Base-by-base conservation (phyloP, 1,284 basidiomycete species). In the Neolentinus lepideus region DNA sequence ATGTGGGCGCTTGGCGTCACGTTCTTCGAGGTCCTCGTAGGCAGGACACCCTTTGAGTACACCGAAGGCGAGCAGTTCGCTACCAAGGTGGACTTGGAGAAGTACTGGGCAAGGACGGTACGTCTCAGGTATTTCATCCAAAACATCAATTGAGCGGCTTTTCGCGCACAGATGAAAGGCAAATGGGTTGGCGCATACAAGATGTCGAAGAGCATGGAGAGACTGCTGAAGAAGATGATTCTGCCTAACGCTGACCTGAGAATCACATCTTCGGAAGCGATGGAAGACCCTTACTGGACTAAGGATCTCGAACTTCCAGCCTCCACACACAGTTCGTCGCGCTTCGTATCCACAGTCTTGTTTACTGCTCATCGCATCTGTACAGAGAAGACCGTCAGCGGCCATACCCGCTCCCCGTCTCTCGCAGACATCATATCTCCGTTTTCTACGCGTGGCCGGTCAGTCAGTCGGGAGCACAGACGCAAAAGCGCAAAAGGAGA, bases 1-100 rank as follows among this genome's bases (percentile, higher is more conserved):
- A 79, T 97, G 36, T 98, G 93, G 92, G 89, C 94, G 2, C 81
- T 97, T 0, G 94, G 94, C 8, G 78, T 97, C 31, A 92, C 94
- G 0, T 89, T 96, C 69, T 98, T 94, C 67, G 94, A 98, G 69
- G 89, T 97, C 58, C 79, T 97, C 24, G 75, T 88, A 27, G 94
- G 94, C 0, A 79, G 94, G 14, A 97, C 94, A 2, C 94, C 94
- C 1, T 98, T 97, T 66, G 94, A 98, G 67, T 68, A 84, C 59
- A 79, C 82, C 26, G 90, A 92, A 57, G 83, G 85, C 8, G 92
- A 95, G 66, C 80, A 85, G 57, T 88, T 94, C 61, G 74, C 80
- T n/a, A 89, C 83, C n/a, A 85, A 87, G 61, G 85, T 90, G 54
- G 88, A 91, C 60, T 71, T 94, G 21, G 83, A 92, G 65, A 79